Evolutionary conservation across 352 stramenopile genomes (phyloP).

Genomic region (Lagenidium giganteum): DNA sequence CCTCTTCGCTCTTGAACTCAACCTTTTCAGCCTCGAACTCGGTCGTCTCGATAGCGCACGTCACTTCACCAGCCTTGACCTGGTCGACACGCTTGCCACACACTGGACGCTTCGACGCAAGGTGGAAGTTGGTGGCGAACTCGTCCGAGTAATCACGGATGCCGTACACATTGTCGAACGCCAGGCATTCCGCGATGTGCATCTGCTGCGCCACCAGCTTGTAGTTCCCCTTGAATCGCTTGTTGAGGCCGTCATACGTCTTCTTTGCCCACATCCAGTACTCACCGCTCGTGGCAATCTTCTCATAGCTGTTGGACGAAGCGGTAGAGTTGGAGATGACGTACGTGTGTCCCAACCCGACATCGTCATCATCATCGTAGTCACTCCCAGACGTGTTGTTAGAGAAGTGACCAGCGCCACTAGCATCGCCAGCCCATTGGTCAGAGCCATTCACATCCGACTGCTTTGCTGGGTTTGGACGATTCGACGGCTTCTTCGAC

Average conservation of each 20-base stretch:
- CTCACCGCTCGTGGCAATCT: too few relatives aligned
- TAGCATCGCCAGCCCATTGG: too few relatives aligned
- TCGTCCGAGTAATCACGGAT: slow-evolving; percentile 35
- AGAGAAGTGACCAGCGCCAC: too few relatives aligned
- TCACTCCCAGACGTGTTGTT: too few relatives aligned
- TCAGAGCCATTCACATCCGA: too few relatives aligned
- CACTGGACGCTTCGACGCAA: slow-evolving; percentile 36
- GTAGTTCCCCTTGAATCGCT: slow-evolving; percentile 57
- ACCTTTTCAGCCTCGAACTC: slow-evolving; percentile 41
- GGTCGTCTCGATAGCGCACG: slow-evolving; percentile 29
- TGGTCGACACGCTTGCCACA: slow-evolving; percentile 49
- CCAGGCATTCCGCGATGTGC: slow-evolving; percentile 55
- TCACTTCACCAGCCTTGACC: slow-evolving; percentile 36
- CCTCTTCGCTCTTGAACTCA: slow-evolving; percentile 33
- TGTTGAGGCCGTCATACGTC: slow-evolving; percentile 47
- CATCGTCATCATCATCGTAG: too few relatives aligned
- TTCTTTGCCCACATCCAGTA: slow-evolving; percentile 65
- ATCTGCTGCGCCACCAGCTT: slow-evolving; percentile 54
- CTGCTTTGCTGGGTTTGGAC: too few relatives aligned
- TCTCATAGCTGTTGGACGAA: too few relatives aligned
- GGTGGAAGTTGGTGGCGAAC: slow-evolving; percentile 52
- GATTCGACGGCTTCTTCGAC: too few relatives aligned
- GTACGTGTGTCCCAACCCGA: too few relatives aligned
- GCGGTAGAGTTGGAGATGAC: too few relatives aligned
- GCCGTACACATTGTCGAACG: slow-evolving; percentile 48